These are phyloP conservation scores for Paramecium sonneborni DNA, from an alignment of 73 alveolate species.

Conservation along the genomic window DNA sequence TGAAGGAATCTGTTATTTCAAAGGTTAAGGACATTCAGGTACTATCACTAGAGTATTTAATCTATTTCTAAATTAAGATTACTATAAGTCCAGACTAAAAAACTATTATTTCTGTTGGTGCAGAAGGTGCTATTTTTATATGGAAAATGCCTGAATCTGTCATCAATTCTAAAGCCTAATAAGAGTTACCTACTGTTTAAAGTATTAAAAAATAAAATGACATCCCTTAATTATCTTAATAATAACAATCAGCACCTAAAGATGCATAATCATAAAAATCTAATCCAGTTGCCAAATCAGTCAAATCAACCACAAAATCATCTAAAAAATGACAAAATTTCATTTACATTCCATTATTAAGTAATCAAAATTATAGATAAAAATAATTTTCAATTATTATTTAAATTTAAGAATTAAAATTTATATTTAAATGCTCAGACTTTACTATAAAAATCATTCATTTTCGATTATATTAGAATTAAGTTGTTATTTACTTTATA, in stretches of 20 bases:
- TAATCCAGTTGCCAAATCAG: neutral
- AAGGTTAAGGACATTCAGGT: slow-evolving; percentile 93
- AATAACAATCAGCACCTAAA: neutral
- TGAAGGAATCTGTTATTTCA: slow-evolving; percentile 81
- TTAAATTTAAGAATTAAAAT: too few relatives aligned
- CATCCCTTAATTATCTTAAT: neutral
- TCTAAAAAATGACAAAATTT: neutral
- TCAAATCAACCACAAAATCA: neutral
- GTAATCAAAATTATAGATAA: too few relatives aligned
- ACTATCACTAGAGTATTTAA: slow-evolving; percentile 76
- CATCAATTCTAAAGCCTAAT: slow-evolving; percentile 30
- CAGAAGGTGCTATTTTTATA: slow-evolving; percentile 97
- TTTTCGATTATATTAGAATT: too few relatives aligned
- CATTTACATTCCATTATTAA: neutral
- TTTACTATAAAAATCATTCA: too few relatives aligned
- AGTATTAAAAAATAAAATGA: neutral
- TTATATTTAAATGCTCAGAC: too few relatives aligned
- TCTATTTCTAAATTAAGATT: slow-evolving; percentile 51
- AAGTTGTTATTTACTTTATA: too few relatives aligned
- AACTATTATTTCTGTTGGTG: slow-evolving; percentile 83
- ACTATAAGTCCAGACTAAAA: slow-evolving; percentile 89
- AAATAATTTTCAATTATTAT: too few relatives aligned
- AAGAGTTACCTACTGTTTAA: slow-evolving; percentile 45
- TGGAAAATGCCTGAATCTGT: slow-evolving; percentile 94
- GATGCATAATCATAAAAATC: slow-evolving; percentile 14